Base-by-base conservation (phyloP, 129 eudicot genomes). In the Chrysanthemum lavandulifolium region DNA sequence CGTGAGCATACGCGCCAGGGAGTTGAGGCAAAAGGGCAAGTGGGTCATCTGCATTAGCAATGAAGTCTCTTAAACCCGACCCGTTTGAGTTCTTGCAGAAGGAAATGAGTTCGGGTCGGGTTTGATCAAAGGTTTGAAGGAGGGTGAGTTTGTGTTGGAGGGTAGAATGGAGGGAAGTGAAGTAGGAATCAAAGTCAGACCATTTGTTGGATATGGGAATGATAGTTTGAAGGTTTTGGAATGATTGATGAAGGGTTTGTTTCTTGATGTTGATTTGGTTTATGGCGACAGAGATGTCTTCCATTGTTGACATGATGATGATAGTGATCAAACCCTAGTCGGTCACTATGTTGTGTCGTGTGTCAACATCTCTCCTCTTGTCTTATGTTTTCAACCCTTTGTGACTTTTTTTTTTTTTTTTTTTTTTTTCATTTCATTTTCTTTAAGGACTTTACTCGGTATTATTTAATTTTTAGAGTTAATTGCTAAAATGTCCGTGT, bases 121-220 rank as follows among this genome's bases (percentile, higher is more conserved):
- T 19, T 19, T 19, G 21, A 19, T 19, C 21, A 19, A 19, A 19
- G 31, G 84, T 82, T 12, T 80, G 57, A 45, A 86, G 83, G 75
- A 79, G 61, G 23, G 61, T 33, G 75, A 77, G 81, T 48, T 72
- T 83, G 27, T 69, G 61, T 0, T 19, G 61, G 77, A 86, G 83
- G 6, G 84, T 61, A 67, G 72, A 55, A 1, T 72, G 78, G 65
- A 79, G 57, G 68, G 81, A 21, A 10, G 84, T 67, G 72, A 86
- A 80, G 82, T 80, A 68, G 51, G 91, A 70, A 33, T 86, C 87
- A 52, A 86, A 27, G 57, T 86, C 84, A 13, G 76, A 0, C 91
- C 91, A 86, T 9, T 72, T 76, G 71, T 80, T 74, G 59, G 52
- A 53, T 2, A 65, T 48, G 70, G 81, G 70, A 49, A 67, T 50